Conservation (phyloP, 257 asterid genomes). For the Schizonepeta tenuifolia region DNA sequence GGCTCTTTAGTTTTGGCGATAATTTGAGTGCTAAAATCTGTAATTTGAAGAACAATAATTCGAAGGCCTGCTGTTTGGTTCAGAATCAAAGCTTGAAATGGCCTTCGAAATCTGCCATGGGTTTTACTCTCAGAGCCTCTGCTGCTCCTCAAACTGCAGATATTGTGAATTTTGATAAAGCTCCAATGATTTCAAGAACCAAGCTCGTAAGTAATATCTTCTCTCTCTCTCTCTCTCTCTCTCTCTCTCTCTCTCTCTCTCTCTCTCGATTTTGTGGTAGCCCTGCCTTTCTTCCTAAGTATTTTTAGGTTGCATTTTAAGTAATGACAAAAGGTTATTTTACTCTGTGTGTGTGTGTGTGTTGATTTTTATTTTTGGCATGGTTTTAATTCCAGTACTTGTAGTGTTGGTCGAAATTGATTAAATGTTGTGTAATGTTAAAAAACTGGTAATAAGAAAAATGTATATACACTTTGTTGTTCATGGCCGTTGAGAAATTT, state of each 20-base stretch:
- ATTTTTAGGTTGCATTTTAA: background rate
- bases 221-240: too few relatives aligned
- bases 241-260: background rate
- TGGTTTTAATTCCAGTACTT: too few relatives aligned
- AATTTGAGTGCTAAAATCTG: constrained; percentile 46
- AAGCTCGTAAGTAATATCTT: constrained; percentile 50
- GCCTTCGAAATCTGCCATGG: constrained; percentile 46
- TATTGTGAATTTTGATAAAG: constrained; percentile 34
- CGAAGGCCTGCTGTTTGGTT: constrained; percentile 27
- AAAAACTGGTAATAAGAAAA: background rate
- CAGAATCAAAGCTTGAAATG: constrained; percentile 38
- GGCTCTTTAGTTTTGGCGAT: constrained; percentile 53
- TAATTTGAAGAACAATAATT: constrained; percentile 35
- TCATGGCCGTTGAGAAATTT: background rate
- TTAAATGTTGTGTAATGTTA: background rate
- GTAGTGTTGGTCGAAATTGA: too few relatives aligned
- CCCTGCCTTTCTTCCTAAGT: background rate
- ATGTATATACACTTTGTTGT: background rate
- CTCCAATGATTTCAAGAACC: constrained; percentile 38
- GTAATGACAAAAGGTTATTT: constrained; percentile 2
- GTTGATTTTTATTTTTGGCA: background rate
- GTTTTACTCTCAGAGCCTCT: constrained; percentile 52
- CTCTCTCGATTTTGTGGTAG: background rate
- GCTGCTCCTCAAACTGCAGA: constrained; percentile 44
- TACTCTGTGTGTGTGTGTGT: background rate